Conservation (phyloP, 768 basidiomycete species). For the Serendipita sp. region DNA sequence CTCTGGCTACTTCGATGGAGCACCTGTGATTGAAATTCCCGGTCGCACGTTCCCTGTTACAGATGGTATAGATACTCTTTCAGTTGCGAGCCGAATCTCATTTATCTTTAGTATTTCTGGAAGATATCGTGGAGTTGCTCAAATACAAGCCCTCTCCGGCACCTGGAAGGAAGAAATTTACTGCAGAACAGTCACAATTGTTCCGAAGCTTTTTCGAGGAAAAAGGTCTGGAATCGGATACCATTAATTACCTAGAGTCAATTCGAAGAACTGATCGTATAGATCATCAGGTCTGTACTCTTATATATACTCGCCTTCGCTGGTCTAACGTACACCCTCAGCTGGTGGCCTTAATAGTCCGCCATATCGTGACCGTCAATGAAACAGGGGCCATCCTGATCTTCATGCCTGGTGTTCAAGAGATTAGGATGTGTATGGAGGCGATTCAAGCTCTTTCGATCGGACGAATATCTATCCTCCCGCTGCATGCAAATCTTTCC, state of each 20-base stretch:
- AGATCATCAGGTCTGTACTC: conserved; percentile 45
- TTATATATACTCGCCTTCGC: background rate
- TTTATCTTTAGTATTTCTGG: conserved; percentile 34
- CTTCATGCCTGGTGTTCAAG: conserved; percentile 82
- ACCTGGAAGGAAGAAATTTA: conserved; percentile 22
- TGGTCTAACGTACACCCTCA: conserved; percentile 15
- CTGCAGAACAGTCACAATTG: conserved; percentile 29
- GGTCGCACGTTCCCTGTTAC: conserved; percentile 65
- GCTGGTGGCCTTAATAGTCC: conserved; percentile 51
- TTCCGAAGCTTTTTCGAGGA: conserved; percentile 34
- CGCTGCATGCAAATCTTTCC: conserved; percentile 80
- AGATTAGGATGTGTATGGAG: conserved; percentile 64
- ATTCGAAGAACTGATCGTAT: conserved; percentile 45
- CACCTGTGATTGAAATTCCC: conserved; percentile 70
- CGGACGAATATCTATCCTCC: conserved; percentile 38
- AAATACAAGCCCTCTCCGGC: conserved; percentile 34
- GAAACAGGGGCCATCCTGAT: conserved; percentile 57
- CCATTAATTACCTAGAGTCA: conserved; percentile 38
- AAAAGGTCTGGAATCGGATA: conserved; percentile 35
- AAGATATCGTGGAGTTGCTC: conserved; percentile 50
- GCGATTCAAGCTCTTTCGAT: conserved; percentile 26
- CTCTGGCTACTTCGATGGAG: conserved; percentile 60
- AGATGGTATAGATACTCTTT: conserved; percentile 31
- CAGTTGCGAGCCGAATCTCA: background rate
- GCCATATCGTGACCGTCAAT: conserved; percentile 38